Conservation (phyloP, 108 stramenopile genomes). For the Fragilaria radians region DNA sequence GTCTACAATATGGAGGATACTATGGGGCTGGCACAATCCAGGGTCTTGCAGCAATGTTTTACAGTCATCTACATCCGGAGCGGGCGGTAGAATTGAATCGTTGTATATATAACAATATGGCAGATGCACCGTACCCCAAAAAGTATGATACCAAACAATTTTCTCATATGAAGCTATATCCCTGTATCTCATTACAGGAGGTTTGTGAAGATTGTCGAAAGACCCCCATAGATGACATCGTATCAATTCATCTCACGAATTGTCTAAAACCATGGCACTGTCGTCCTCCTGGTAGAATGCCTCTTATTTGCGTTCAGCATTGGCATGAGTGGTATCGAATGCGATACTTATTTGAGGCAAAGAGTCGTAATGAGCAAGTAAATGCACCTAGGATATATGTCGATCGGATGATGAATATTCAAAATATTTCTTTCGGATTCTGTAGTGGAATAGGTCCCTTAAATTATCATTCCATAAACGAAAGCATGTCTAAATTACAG, state of each 20-base stretch:
- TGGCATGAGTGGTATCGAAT: neutral
- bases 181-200: slow-evolving; percentile 43
- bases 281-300: neutral
- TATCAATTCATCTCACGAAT: slow-evolving; percentile 70
- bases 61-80: slow-evolving; percentile 20
- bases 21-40: slow-evolving; percentile 51
- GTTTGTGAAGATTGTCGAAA: slow-evolving; percentile 68
- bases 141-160: slow-evolving; percentile 25
- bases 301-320: neutral
- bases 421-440: neutral
- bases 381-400: neutral
- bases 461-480: neutral
- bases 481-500: too few species aligned
- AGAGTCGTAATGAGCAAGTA: neutral
- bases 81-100: slow-evolving; percentile 53
- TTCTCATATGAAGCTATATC: too few species aligned
- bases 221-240: slow-evolving; percentile 33
- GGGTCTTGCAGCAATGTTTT: slow-evolving; percentile 74
- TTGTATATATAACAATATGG: slow-evolving; percentile 82
- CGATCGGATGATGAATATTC: neutral
- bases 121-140: slow-evolving; percentile 31
- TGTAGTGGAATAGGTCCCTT: neutral
- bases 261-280: slow-evolving; percentile 85
- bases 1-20: slow-evolving; percentile 53
- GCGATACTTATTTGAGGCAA: neutral